Base-by-base conservation (phyloP, 441 rosid species). In the Kokia cookei region DNA sequence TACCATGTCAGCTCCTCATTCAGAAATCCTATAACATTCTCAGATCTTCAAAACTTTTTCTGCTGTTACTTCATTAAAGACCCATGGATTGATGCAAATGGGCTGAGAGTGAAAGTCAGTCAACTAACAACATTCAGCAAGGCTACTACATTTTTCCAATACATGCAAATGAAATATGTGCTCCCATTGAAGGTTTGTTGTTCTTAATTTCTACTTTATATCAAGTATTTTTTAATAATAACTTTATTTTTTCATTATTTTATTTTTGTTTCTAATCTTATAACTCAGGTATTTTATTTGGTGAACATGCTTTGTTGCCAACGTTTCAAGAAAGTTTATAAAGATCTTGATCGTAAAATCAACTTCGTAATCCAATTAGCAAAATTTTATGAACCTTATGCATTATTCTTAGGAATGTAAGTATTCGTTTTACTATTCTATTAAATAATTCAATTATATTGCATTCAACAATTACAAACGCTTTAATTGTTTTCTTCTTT, bases 11-110 rank as follows among this genome's bases (percentile, higher is more conserved):
- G 63, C n/a, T 73, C 76, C 11, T 73, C 69, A 4, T 14, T 45
- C 0, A 82, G 27, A 51, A 85, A 87, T 57, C 85, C 89, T 0
- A 1, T 78, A 5, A 76, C 47, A 15, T 68, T 65, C 37, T 54
- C 69, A 0, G 65, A 11, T 19, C 1, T 87, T n/a, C 81, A 47
- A n/a, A 51, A 76, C 7, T 14, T 57, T 5, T 53, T 13, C 0
- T 8, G 37, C 11, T 19, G 15, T n/a, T 84, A 83, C 74, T 87
- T 87, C 69, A 65, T 37, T 7, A 15, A 57, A 22, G 78, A 81
- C 12, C 89, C 91, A 59, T 84, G 79, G 82, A 75, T 62, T 2
- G 58, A 82, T 50, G 63, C 70, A 55, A 71, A 84, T 0, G 86
- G 87, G 9, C 75, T 77, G 51, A 53, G 32, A 1, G 76, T 84